A percentile compares a stretch with the other conserved stretches of the same genome.
phyloP scores from a whole-genome alignment of 495 filamentous ascomycete species.

The Xylaria bambusicola region DNA sequence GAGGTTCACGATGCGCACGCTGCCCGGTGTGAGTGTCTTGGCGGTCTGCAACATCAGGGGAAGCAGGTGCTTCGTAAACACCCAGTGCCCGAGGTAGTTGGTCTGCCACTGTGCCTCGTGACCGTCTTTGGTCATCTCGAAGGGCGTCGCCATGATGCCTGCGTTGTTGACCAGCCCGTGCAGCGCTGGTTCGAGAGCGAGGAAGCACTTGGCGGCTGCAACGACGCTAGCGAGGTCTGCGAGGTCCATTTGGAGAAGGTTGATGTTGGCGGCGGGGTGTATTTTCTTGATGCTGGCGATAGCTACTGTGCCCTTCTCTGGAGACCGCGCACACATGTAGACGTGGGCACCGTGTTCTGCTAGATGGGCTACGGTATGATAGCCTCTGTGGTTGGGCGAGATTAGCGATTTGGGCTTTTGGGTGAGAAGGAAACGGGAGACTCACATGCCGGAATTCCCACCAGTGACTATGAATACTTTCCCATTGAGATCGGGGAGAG shows the following conservation, averaged over 20 bases:
- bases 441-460: constrained; percentile 43
- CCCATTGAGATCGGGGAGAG: constrained; percentile 32
- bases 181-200: constrained; percentile 24
- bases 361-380: constrained; percentile 41
- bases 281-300: constrained; percentile 40
- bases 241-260: constrained; percentile 49
- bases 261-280: constrained; percentile 36
- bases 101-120: constrained; percentile 52
- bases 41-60: constrained; percentile 36
- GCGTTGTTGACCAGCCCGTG: constrained; percentile 40
- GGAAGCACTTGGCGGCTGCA: constrained; percentile 21
- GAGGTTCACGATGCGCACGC: no score
- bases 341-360: constrained; percentile 45
- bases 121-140: constrained; percentile 47
- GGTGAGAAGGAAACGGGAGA: constrained; percentile 17
- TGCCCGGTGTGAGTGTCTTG: constrained; percentile 24
- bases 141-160: constrained; percentile 46
- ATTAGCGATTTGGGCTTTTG: constrained; percentile 18
- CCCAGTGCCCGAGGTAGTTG: constrained; percentile 49
- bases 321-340: constrained; percentile 43
- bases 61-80: constrained; percentile 45
- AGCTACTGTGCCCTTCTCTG: constrained; percentile 37
- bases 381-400: constrained; percentile 32
- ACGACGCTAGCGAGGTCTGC: constrained; percentile 36
- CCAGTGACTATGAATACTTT: constrained; percentile 34